Conservation (phyloP, 805 yeast genomes). For the Cyberlindnera galapagoensis region DNA sequence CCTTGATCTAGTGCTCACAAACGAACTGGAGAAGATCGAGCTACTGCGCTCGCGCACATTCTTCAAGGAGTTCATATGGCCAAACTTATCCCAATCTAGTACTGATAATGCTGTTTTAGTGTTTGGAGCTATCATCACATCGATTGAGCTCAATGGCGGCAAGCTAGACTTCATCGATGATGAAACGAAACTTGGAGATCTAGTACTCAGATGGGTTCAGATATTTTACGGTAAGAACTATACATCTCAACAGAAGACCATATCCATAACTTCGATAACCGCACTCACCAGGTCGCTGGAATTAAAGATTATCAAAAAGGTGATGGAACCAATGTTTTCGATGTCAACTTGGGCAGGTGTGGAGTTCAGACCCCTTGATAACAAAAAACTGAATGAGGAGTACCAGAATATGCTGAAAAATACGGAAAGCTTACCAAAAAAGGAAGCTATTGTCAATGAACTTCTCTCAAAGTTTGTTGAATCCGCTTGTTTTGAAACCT, state of each 20-base stretch:
- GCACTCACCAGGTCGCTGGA: conserved; percentile 3
- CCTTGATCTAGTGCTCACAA: too few species aligned
- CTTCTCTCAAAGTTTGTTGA: too few species aligned
- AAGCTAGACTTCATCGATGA: conserved; percentile 1
- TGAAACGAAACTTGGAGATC: conserved; percentile 2
- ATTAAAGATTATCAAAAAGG: conserved; percentile 2
- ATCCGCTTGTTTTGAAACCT: too few species aligned
- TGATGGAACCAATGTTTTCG: conserved; percentile 16
- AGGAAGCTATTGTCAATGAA: conserved; percentile 4
- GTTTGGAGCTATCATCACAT: conserved; percentile 1
- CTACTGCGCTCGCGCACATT: neutral
- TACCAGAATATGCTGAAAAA: neutral
- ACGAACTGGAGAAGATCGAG: too few species aligned
- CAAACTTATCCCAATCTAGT: conserved; percentile 1
- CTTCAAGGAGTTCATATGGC: conserved; percentile 2
- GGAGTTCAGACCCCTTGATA: conserved; percentile 1
- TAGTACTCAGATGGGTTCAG: conserved; percentile 14
- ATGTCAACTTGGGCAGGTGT: conserved; percentile 12
- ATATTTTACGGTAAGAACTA: conserved; percentile 9
- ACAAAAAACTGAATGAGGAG: conserved; percentile 1
- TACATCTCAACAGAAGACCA: neutral
- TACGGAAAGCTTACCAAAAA: too few species aligned
- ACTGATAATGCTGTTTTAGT: conserved; percentile 10
- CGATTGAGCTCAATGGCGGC: conserved; percentile 1
- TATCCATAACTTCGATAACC: conserved; percentile 3